Evolutionary conservation across 208 protist species (phyloP), one percentile per base, ranked within the genome.

Genomic region (Crithidia bombi): DNA sequence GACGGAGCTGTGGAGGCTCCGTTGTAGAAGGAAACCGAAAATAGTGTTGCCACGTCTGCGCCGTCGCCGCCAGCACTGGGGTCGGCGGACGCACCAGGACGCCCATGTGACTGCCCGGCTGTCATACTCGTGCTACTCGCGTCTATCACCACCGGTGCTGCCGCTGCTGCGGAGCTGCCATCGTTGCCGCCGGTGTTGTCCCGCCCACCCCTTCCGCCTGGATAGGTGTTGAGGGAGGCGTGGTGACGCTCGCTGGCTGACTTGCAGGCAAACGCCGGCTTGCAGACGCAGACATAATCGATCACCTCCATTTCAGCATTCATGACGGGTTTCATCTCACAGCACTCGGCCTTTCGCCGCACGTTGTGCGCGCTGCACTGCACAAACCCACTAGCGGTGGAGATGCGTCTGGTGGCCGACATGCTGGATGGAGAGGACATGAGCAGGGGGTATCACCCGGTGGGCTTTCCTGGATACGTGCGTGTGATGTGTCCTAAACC

Each of bases 271-370:
- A 64, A 59, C 5, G 44, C 75, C 0, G 77, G 73, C 57, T 62
- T 81, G 72, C 89, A 94, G 2, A 81, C 63, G 49, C 85, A 94
- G 32, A 76, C 72, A 44, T 87, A 85, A 28, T 69, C 79, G 30
- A 91, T 62, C 23, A 91, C 67, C 28, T 86, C 73, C 62, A 82
- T 85, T 46, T 94, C 89, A 2, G 89, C 89, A 57, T 94, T 83
- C 65, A 81, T 74, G 10, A 94, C 67, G 17, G 85, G 78, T 55
- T 44, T 73, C 52, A 67, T 50, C 39, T 71, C 59, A 62, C 89
- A 94, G 54, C 77, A 91, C 17, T 73, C 80, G 0, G 73, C 78
- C 26, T 81, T 75, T 41, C 89, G 85, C 1, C 75, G 80, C 23
- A 65, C 66, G 47, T 79, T 71, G 72, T 94, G 89, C 63, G 65